phyloP scores from a whole-genome alignment of 2,329 filamentous ascomycete species.

The Curvularia sp. region DNA sequence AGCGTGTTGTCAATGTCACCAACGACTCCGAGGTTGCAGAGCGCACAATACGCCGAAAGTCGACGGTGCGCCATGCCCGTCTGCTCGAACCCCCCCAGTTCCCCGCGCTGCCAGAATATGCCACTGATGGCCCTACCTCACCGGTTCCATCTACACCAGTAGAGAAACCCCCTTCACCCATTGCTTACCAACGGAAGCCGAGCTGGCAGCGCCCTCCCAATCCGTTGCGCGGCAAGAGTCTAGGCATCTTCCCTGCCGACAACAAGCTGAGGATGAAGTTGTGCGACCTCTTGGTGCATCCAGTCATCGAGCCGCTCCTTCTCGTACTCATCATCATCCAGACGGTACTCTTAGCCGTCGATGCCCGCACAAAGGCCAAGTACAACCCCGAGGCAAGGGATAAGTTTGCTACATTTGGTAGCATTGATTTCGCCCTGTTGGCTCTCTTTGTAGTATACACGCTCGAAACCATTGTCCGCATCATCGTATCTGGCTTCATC shows the following conservation, averaged over 20 bases:
- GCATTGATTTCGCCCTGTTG: constrained; percentile 82
- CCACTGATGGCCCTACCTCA: constrained; percentile 52
- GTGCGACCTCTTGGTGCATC: constrained; percentile 85
- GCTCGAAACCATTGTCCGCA: constrained; percentile 79
- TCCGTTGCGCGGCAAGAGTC: constrained; percentile 82
- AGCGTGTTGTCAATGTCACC: constrained; percentile 96
- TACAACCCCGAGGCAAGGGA: constrained; percentile 58
- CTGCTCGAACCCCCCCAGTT: constrained; percentile 61
- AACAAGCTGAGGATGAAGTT: constrained; percentile 76
- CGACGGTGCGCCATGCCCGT: constrained; percentile 64
- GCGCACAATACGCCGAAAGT: constrained; percentile 69
- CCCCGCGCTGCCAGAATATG: constrained; percentile 60
- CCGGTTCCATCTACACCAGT: constrained; percentile 39
- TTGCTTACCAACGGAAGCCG: constrained; percentile 24
- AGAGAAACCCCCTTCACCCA: constrained; percentile 51
- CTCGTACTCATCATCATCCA: constrained; percentile 87
- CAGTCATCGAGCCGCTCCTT: constrained; percentile 85
- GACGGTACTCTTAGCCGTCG: constrained; percentile 84
- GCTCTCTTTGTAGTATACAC: constrained; percentile 89
- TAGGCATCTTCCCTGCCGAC: constrained; percentile 83
- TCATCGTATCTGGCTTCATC: constrained; percentile 92
- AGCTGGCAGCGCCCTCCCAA: constrained; percentile 64
- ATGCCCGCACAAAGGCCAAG: constrained; percentile 77
- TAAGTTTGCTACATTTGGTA: constrained; percentile 69
- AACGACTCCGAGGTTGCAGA: constrained; percentile 88